Evolutionary conservation across 768 basidiomycete genomes (phyloP).

Genomic region (Jaapia argillacea): DNA sequence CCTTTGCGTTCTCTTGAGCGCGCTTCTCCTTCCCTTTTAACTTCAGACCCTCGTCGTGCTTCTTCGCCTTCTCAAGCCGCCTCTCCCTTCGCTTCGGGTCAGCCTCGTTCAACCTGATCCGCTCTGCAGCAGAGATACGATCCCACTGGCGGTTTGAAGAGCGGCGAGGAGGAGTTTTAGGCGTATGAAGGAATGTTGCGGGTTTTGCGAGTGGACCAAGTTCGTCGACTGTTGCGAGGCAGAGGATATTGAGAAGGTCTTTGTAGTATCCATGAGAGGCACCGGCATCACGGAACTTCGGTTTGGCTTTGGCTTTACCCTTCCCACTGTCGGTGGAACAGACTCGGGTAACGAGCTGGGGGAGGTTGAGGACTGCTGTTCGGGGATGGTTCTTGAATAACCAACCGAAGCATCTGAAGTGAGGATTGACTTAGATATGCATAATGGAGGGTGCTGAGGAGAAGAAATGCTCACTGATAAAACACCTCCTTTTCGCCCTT

Average conservation of each 20-base stretch:
- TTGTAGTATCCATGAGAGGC: constrained; percentile 64
- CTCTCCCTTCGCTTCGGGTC: background rate
- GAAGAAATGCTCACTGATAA: constrained; percentile 30
- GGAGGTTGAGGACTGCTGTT: constrained; percentile 57
- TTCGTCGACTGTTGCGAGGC: constrained; percentile 45
- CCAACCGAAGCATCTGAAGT: constrained; percentile 48
- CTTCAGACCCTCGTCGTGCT: background rate
- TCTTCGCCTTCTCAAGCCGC: background rate
- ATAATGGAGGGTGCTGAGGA: constrained; percentile 1
- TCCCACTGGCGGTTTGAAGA: background rate
- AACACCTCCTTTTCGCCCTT: constrained; percentile 51
- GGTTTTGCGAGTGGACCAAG: constrained; percentile 16
- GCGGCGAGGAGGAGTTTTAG: background rate
- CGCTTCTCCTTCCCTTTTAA: constrained; percentile 10
- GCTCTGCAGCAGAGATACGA: background rate
- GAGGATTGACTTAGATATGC: background rate
- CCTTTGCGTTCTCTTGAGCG: constrained; percentile 10
- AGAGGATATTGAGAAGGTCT: constrained; percentile 60
- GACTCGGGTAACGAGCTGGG: constrained; percentile 39
- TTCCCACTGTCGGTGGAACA: too few relatives aligned
- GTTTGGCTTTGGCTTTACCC: constrained; percentile 17
- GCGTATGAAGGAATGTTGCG: background rate
- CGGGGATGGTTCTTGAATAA: constrained; percentile 58
- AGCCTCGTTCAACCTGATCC: background rate
- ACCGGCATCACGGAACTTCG: constrained; percentile 12